These are phyloP conservation scores for Candolleomyces eurysporus DNA, from an alignment of 768 basidiomycete genomes.

Conservation along the genomic window DNA sequence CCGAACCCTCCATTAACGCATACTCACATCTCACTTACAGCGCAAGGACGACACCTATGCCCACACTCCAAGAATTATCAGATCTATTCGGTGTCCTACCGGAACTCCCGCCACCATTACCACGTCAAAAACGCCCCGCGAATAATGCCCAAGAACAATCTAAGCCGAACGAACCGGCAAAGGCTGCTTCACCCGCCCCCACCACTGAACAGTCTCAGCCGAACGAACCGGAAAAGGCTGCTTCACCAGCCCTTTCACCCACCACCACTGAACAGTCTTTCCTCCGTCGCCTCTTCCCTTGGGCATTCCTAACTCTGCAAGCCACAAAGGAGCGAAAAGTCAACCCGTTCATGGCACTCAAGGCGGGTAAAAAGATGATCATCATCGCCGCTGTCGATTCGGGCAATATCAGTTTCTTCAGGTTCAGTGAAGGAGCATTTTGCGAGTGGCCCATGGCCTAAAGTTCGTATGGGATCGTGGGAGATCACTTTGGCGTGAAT, in stretches of 20 bases:
- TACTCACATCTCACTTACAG: constrained; percentile 35
- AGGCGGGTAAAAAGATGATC: constrained; percentile 79
- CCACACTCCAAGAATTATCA: constrained; percentile 74
- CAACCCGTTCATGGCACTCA: constrained; percentile 79
- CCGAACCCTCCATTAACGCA: neutral
- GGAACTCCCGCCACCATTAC: constrained; percentile 61
- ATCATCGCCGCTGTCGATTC: constrained; percentile 87
- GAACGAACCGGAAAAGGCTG: constrained; percentile 10
- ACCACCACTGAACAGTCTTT: constrained; percentile 3
- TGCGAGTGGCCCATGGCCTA: constrained; percentile 73
- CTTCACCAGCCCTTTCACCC: constrained; percentile 6
- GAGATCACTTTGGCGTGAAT: too few relatives aligned
- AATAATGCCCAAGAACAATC: constrained; percentile 7
- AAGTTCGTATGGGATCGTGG: neutral
- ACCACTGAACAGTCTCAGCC: constrained; percentile 4
- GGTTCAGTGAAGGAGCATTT: constrained; percentile 84
- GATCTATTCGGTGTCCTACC: constrained; percentile 72
- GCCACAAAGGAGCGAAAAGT: constrained; percentile 1
- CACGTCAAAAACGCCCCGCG: constrained; percentile 35
- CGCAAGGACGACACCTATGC: constrained; percentile 79
- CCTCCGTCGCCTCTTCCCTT: constrained; percentile 15
- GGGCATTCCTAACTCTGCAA: constrained; percentile 24
- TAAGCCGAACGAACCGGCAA: constrained; percentile 11
- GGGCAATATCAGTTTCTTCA: constrained; percentile 84
- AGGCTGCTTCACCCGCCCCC: constrained; percentile 9